phyloP scores from a whole-genome alignment of 306 rosid species.

The Aeschynomene evenia region DNA sequence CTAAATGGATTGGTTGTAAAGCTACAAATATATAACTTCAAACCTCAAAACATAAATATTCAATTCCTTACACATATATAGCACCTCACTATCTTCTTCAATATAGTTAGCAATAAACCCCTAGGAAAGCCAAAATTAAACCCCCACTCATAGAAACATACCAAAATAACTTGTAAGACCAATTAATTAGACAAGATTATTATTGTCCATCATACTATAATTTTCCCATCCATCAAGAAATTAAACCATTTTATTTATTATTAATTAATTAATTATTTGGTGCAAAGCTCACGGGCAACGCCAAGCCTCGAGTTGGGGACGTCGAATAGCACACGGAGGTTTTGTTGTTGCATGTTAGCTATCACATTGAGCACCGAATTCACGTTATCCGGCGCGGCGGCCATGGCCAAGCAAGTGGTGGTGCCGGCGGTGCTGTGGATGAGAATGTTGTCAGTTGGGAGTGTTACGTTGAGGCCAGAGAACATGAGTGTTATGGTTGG shows the following conservation, averaged over 20 bases:
- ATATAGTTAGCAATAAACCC: conserved; percentile 32
- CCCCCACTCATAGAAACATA: conserved; percentile 19
- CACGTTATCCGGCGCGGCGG: conserved; percentile 76
- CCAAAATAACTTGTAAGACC: conserved; percentile 11
- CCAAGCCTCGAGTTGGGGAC: conserved; percentile 86
- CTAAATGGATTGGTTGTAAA: too few relatives aligned
- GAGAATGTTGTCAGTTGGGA: conserved; percentile 71
- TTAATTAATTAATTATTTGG: conserved; percentile 9
- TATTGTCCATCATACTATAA: conserved; percentile 23
- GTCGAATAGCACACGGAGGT: conserved; percentile 80
- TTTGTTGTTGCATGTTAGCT: conserved; percentile 94
- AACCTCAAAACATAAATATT: conserved; percentile 3
- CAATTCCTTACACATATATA: conserved; percentile 12
- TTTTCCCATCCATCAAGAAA: not conserved
- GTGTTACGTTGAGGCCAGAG: conserved; percentile 81
- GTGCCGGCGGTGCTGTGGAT: conserved; percentile 73
- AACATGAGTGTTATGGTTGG: conserved; percentile 85
- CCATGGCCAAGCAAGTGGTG: conserved; percentile 77
- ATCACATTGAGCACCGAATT: conserved; percentile 89
- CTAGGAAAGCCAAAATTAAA: conserved; percentile 24
- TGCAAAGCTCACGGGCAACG: conserved; percentile 79
- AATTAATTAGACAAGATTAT: conserved; percentile 26
- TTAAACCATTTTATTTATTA: not conserved
- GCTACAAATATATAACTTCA: conserved; percentile 23
- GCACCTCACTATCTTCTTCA: conserved; percentile 20